Percentiles rank a stretch among this genome's conserved stretches.
Conservation (phyloP, 23 red algal genomes). For the Cyanidioschyzon merolae region DNA sequence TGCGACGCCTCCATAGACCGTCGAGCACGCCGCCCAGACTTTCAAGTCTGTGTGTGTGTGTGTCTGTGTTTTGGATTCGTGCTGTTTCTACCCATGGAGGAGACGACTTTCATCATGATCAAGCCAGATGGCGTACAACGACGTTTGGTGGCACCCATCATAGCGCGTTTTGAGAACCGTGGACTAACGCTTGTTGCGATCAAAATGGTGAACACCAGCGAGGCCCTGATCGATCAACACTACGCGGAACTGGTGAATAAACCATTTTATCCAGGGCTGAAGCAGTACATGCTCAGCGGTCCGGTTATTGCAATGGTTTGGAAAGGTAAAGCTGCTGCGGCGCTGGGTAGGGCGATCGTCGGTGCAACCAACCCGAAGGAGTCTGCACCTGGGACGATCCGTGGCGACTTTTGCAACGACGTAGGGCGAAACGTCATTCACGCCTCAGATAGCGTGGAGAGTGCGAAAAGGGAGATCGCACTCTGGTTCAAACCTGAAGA, state of each 20-base stretch:
- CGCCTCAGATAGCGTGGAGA: conserved; percentile 86
- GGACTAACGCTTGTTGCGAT: conserved; percentile 79
- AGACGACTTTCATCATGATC: conserved; percentile 50
- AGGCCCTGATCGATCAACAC: conserved; percentile 54
- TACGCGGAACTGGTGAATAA: conserved; percentile 71
- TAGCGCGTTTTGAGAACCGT: conserved; percentile 72
- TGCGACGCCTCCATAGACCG: too few species aligned
- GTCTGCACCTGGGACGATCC: conserved; percentile 76
- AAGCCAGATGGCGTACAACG: conserved; percentile 98
- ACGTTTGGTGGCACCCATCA: conserved; percentile 73
- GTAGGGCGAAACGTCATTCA: conserved; percentile 57
- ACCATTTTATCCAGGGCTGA: conserved; percentile 73
- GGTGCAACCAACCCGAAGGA: conserved; percentile 74
- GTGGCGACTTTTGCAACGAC: conserved; percentile 79
- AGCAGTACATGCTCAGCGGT: conserved; percentile 64
- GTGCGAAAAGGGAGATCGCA: conserved; percentile 74
- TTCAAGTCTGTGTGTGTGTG: too few species aligned
- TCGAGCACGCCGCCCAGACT: too few species aligned
- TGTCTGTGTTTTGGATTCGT: too few species aligned
- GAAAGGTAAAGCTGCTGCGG: conserved; percentile 73
- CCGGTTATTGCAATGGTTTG: conserved; percentile 95
- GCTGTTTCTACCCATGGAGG: conserved; percentile 18
- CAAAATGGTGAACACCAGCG: conserved; percentile 47
- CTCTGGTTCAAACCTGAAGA: conserved; percentile 80
- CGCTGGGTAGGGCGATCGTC: conserved; percentile 64